Base-by-base conservation (phyloP, 768 basidiomycete genomes). In the Phlegmacium glaucopus region DNA sequence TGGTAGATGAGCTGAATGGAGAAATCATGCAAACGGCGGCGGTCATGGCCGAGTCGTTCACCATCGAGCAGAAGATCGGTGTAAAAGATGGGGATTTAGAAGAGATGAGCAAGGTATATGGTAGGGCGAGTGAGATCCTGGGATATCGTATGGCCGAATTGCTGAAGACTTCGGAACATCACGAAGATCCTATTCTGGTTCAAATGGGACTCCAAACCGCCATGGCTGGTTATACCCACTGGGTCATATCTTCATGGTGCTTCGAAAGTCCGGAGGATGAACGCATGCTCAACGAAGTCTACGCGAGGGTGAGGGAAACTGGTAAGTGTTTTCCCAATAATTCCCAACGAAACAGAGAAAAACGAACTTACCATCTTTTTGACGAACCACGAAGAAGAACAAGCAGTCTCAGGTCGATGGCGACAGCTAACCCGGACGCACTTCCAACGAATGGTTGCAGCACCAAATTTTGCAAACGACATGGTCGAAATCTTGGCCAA, bases 381-480 rank as follows among this genome's bases (percentile, higher is more conserved):
- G 22, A 22, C 22, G 22, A 22, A 22, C 22, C 5, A 22, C 22
- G 22, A 22, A 78, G 79, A 81, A 56, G 67, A 70, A 22, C 79
- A 79, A 59, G 68, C 73, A 1, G 70, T 77, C 25, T 72, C 79
- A 12, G 80, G 78, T 41, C 67, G 74, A 22, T 82, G 80, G 80
- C 72, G 80, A 47, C 72, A 79, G 18, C 50, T 82, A 52, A 82
- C 80, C 22, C 68, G 75, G 42, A 62, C 65, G 22, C 75, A 80
- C 44, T 69, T 74, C 15, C 68, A 67, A 47, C 63, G 62, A 35
- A 67, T 68, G 65, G 60, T 71, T 15, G 51, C 67, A 3, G 65
- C 67, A 15, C 58, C 60, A 5, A 71, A 72, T 46, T 46, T 66
- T 10, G 48, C 57, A 5, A 35, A 54, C 16, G 59, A 61, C 18